Base-by-base conservation (phyloP, 768 basidiomycete species). In the Podaxis mareebaensis region DNA sequence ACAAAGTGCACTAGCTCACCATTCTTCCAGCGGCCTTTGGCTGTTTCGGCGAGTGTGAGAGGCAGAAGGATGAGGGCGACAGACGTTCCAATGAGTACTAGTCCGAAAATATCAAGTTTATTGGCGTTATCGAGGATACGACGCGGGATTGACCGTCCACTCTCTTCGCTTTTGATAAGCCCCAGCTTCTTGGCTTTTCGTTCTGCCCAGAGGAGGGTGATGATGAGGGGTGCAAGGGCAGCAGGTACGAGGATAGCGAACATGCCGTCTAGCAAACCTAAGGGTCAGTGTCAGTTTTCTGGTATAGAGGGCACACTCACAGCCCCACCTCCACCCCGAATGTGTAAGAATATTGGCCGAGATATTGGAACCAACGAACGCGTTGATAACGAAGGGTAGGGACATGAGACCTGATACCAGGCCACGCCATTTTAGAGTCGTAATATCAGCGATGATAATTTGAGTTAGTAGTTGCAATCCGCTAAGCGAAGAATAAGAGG, bases 311-410 rank as follows among this genome's bases (percentile, higher is more conserved):
- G 60, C 54, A 64, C 54, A 82, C 85, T 52, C 69, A 85, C 85
- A 90, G 36, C 88, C 88, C 88, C 88, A 89, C 71, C 88, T 73
- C 88, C 88, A 90, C 6, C 84, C 83, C 24, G 76, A 73, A 28
- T 72, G 68, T 12, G 68, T 65, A 46, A 81, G 60, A 39, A 83
- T 75, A 64, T 75, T 74, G 6, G 84, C 69, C n/a, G 84, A 78
- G 53, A 89, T 81, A 67, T 85, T 86, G n/a, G 84, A 76, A n/a
- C 86, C 86, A 61, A 89, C 76, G 68, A 87, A 88, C 2, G 78
- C 85, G 70, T 89, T 89, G 71, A 89, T 76, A 64, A 89, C 74
- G 64, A 72, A 75, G 4, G 74, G 74, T 57, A 71, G 48, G 2
- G 72, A 71, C 49, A 75, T 73, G 15, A 74, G 62, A 12, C 75